A percentile compares a stretch with the other conserved stretches of the same genome.
Evolutionary conservation across 1,139 yeast species (phyloP).

Genomic region (Candida pseudoviswanathii): DNA sequence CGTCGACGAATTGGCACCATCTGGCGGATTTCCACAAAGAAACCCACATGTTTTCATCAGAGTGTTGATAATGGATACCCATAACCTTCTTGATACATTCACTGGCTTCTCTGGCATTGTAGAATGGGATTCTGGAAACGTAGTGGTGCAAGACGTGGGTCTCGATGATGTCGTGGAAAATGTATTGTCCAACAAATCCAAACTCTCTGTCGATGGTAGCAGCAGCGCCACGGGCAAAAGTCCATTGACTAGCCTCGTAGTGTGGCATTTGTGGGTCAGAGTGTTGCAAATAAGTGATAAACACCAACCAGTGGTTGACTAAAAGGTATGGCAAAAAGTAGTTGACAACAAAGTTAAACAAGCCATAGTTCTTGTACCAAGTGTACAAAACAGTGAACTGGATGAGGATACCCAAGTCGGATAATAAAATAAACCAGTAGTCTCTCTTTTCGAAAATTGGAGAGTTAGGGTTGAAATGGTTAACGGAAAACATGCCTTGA

Average conservation of each 20-base stretch:
- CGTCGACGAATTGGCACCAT: slow-evolving; percentile 82
- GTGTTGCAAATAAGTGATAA: slow-evolving; percentile 83
- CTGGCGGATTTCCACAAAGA: slow-evolving; percentile 73
- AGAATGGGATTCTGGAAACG: slow-evolving; percentile 83
- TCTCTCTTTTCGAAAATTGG: slow-evolving; percentile 74
- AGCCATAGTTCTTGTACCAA: slow-evolving; percentile 66
- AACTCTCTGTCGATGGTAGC: slow-evolving; percentile 84
- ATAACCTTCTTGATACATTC: slow-evolving; percentile 77
- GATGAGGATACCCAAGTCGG: slow-evolving; percentile 69
- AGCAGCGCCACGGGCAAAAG: slow-evolving; percentile 86
- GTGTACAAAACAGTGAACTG: slow-evolving; percentile 59
- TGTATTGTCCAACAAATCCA: slow-evolving; percentile 77
- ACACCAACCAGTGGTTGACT: slow-evolving; percentile 90
- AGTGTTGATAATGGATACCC: slow-evolving; percentile 75
- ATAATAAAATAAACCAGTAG: slow-evolving; percentile 66
- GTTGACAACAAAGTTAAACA: slow-evolving; percentile 63
- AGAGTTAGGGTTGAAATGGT: slow-evolving; percentile 72
- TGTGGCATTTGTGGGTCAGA: slow-evolving; percentile 82
- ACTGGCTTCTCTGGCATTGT: slow-evolving; percentile 80
- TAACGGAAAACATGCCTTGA: slow-evolving; percentile 46
- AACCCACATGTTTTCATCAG: slow-evolving; percentile 71
- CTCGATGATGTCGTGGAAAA: slow-evolving; percentile 88
- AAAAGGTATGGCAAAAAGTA: slow-evolving; percentile 79
- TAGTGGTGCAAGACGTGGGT: slow-evolving; percentile 89
- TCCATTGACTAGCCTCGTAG: slow-evolving; percentile 76